Evolutionary conservation across 1,139 yeast genomes (phyloP).

Genomic region (Meyerozyma elateridarum): DNA sequence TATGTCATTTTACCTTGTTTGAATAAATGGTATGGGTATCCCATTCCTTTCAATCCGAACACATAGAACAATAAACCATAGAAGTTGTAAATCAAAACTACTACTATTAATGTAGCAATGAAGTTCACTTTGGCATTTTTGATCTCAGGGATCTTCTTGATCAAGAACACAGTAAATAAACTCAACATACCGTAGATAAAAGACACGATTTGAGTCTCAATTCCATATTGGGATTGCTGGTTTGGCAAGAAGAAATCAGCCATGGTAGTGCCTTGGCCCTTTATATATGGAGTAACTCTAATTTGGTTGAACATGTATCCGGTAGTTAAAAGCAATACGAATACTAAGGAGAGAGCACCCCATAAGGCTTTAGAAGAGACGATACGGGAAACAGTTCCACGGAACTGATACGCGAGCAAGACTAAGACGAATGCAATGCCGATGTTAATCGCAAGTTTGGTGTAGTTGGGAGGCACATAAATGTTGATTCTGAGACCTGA

Average conservation of each 20-base stretch:
- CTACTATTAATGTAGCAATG: slow-evolving; percentile 36
- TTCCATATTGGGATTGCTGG: slow-evolving; percentile 73
- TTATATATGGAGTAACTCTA: slow-evolving; percentile 68
- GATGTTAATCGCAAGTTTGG: slow-evolving; percentile 47
- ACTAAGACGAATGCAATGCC: slow-evolving; percentile 30
- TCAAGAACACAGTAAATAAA: slow-evolving; percentile 42
- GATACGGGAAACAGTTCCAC: slow-evolving; percentile 29
- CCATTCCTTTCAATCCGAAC: slow-evolving; percentile 53
- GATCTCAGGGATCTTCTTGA: slow-evolving; percentile 45
- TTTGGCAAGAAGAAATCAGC: slow-evolving; percentile 60
- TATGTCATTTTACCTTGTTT: slow-evolving; percentile 5
- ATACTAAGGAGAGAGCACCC: slow-evolving; percentile 58
- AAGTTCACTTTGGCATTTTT: slow-evolving; percentile 38
- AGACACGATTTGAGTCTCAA: slow-evolving; percentile 75
- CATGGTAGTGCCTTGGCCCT: slow-evolving; percentile 50
- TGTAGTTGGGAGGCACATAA: slow-evolving; percentile 52
- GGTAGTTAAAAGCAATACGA: slow-evolving; percentile 67
- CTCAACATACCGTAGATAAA: slow-evolving; percentile 59
- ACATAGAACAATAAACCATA: slow-evolving; percentile 53
- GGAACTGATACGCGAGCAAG: slow-evolving; percentile 19
- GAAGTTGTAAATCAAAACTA: slow-evolving; percentile 39
- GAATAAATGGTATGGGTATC: slow-evolving; percentile 52
- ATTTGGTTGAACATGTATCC: slow-evolving; percentile 95
- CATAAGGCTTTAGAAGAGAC: slow-evolving; percentile 43
- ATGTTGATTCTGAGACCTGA: slow-evolving; percentile 45